These are phyloP conservation scores for Cystofilobasidium capitatum DNA, from an alignment of 768 basidiomycete genomes.

Conservation along the genomic window DNA sequence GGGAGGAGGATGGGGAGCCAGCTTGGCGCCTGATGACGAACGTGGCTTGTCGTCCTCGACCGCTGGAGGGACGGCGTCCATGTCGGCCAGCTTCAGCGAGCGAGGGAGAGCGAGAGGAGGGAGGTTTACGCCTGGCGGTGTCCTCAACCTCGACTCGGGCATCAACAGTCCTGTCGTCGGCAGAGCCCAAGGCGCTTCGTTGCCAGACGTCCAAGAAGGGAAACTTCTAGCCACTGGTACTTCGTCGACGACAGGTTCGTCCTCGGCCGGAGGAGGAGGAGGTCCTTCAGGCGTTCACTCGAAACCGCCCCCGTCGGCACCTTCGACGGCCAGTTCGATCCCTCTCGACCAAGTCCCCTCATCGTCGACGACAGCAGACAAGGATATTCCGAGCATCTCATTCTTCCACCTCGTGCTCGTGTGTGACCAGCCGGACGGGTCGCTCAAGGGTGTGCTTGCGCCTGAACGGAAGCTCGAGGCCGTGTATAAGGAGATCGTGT, in stretches of 20 bases:
- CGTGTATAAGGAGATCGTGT: slow-evolving; percentile 79
- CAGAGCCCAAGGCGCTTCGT: background rate
- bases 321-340: background rate
- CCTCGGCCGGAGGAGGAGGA: background rate
- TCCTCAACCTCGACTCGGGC: slow-evolving; percentile 1
- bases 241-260: background rate
- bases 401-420: slow-evolving; percentile 76
- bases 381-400: slow-evolving; percentile 29
- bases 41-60: background rate
- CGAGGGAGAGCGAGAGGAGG: background rate
- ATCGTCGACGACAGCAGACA: background rate
- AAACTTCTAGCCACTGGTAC: background rate
- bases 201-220: background rate
- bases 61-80: too few species aligned
- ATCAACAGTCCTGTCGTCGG: background rate
- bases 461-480: slow-evolving; percentile 46
- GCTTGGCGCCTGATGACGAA: slow-evolving; percentile 13
- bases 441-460: slow-evolving; percentile 19
- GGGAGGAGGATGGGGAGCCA: slow-evolving; percentile 38
- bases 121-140: background rate
- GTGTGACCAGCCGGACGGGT: slow-evolving; percentile 66
- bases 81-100: background rate
- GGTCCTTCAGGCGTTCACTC: background rate
- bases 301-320: background rate
- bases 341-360: background rate